phyloP scores from a whole-genome alignment of 495 filamentous ascomycete genomes.

The Neurospora tetraspora region DNA sequence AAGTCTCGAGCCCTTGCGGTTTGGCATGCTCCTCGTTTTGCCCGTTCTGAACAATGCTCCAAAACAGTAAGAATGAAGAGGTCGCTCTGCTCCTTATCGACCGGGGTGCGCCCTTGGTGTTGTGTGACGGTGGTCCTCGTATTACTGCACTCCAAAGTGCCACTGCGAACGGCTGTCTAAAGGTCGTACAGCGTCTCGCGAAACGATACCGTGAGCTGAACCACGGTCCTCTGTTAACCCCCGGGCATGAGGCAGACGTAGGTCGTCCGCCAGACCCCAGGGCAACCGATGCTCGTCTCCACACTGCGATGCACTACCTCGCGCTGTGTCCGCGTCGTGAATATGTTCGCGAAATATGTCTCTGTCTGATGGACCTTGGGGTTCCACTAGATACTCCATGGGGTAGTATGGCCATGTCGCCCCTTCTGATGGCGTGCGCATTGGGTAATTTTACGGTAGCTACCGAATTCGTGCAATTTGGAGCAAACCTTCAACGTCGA shows the following conservation, averaged over 20 bases:
- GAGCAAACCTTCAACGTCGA: neutral
- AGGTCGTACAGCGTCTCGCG: constrained; percentile 2
- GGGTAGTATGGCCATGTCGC: neutral
- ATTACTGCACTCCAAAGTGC: constrained; percentile 6
- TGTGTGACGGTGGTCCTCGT: neutral
- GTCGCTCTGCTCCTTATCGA: constrained; percentile 2
- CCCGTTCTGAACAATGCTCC: neutral
- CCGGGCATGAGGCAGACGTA: neutral
- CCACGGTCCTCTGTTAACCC: neutral
- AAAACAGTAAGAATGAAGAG: neutral
- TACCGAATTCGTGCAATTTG: neutral
- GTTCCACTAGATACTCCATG: neutral
- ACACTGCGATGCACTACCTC: constrained; percentile 4
- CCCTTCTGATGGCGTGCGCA: neutral
- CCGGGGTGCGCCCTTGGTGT: constrained; percentile 2
- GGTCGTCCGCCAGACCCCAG: neutral
- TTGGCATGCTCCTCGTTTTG: neutral
- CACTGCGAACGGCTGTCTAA: neutral
- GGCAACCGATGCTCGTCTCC: neutral
- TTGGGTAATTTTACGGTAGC: neutral
- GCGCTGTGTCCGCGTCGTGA: neutral
- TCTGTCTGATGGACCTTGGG: neutral
- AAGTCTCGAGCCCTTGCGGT: neutral
- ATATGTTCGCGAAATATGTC: neutral
- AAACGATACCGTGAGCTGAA: neutral